Conservation (phyloP, 805 yeast genomes). For the Starmera amethionina region DNA sequence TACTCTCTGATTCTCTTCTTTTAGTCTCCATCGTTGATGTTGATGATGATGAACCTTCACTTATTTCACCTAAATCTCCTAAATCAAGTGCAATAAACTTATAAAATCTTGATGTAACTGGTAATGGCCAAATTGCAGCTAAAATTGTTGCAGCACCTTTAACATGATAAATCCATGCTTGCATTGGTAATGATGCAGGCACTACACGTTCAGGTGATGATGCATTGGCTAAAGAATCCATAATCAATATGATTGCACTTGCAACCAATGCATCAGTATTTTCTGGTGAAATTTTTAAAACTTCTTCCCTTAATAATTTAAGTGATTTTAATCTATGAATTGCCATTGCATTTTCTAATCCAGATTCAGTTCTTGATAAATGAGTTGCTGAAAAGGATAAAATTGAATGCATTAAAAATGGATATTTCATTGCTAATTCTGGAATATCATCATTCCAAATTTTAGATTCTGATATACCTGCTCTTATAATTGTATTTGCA, state of each 20-base stretch:
- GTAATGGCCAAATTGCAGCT: conserved; percentile 93
- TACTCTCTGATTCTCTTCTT: background rate
- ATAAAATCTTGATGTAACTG: conserved; percentile 55
- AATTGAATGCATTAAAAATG: conserved; percentile 86
- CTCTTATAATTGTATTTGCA: conserved; percentile 79
- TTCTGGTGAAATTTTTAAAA: conserved; percentile 68
- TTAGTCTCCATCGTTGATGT: too few relatives aligned
- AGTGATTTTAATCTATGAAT: conserved; percentile 84
- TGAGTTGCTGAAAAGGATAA: conserved; percentile 92
- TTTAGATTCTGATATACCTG: conserved; percentile 78
- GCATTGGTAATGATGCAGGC: conserved; percentile 62
- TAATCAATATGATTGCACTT: conserved; percentile 75
- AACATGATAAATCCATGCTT: conserved; percentile 96
- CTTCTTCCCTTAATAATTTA: conserved; percentile 73
- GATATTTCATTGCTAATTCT: conserved; percentile 75
- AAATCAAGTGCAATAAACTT: conserved; percentile 76
- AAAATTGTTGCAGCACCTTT: conserved; percentile 94
- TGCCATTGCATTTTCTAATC: conserved; percentile 73
- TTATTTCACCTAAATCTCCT: conserved; percentile 73
- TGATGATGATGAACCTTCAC: conserved; percentile 1
- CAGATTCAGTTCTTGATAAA: conserved; percentile 64
- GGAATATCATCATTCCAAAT: conserved; percentile 90
- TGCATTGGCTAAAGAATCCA: conserved; percentile 93
- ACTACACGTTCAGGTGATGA: conserved; percentile 32
- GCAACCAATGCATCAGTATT: conserved; percentile 93